phyloP scores from a whole-genome alignment of 2,329 filamentous ascomycete genomes.

The Sporothrix humicola region DNA sequence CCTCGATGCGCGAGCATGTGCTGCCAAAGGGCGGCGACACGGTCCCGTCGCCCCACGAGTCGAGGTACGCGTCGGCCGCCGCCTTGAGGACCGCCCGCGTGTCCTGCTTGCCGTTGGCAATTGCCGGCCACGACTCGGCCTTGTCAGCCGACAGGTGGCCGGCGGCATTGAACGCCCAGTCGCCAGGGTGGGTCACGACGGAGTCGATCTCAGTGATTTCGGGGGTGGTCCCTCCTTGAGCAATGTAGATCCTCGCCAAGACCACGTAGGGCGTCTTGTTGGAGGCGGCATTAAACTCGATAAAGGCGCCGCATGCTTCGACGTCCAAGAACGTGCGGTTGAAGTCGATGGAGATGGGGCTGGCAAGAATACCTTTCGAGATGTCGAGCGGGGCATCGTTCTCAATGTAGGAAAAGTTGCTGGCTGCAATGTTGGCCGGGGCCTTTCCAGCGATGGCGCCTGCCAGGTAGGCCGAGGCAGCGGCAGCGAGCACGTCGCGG shows the following conservation, averaged over 20 bases:
- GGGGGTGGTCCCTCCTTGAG: background rate
- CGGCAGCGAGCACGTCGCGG: constrained; percentile 37
- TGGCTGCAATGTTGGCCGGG: constrained; percentile 28
- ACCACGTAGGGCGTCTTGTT: constrained; percentile 39
- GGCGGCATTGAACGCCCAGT: constrained; percentile 37
- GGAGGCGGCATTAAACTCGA: constrained; percentile 37
- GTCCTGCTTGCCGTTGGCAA: constrained; percentile 36
- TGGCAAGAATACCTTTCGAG: constrained; percentile 38
- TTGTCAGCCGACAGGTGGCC: constrained; percentile 31
- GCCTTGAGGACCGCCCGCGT: constrained; percentile 36
- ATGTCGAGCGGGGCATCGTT: constrained; percentile 39
- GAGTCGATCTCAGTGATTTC: constrained; percentile 32
- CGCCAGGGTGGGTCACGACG: constrained; percentile 34
- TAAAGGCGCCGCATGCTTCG: constrained; percentile 38
- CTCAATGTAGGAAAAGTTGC: constrained; percentile 38
- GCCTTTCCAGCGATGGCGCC: constrained; percentile 37
- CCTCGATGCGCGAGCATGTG: constrained; percentile 36
- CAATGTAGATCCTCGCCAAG: constrained; percentile 34
- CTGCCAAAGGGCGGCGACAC: constrained; percentile 33
- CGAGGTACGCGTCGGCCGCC: constrained; percentile 36
- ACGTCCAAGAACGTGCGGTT: constrained; percentile 40
- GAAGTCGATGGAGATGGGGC: constrained; percentile 39
- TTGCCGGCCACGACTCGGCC: constrained; percentile 35
- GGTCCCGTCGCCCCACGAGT: constrained; percentile 34
- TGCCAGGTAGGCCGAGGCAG: constrained; percentile 39